Base-by-base conservation (phyloP, 192 early-diverging fungal species). In the Umbelopsis sp. region DNA sequence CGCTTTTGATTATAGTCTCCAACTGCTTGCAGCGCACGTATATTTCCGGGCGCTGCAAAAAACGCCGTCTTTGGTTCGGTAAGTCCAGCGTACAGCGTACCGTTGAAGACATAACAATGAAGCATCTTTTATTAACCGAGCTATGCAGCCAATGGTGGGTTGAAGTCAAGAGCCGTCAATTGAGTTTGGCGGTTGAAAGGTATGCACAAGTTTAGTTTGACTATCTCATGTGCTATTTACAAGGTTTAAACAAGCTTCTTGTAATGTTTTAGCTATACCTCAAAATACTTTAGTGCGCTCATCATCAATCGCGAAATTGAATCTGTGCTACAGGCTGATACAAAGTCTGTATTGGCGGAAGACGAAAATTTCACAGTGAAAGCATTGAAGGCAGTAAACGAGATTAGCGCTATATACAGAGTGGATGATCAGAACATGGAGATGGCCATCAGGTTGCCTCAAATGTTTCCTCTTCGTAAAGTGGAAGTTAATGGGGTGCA, bases 381-480 rank as follows among this genome's bases (percentile, higher is more conserved):
- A 61, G 81, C 85, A 7, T 80, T 84, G 45, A 89, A 87, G 69
- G 77, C 80, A 15, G 75, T 85, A 2, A 83, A 87, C 47, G 94
- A 95, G 75, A 82, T 95, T 0, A 84, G 77, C 8, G 93, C 90
- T 2, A 70, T 81, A 11, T 95, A 90, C 78, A 71, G 79, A n/a
- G 77, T 95, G 20, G 94, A 95, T 74, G 94, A 95, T 68, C 88
- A 92, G 8, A 77, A 77, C 2, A 82, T 94, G 78, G 92, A 92
- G 69, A 88, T 95, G 66, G 80, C 85, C 13, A 84, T 95, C 52
- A 83, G 83, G 16, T 74, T 94, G 33, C 91, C 92, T 3, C 58
- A 68, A 46, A 88, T 80, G 33, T 95, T 86, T 73, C 94, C 94
- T 0, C 72, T 95, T 64, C 80, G 82, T 2, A 90, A 87, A 67